A percentile compares a stretch with the other conserved stretches of the same genome.
Evolutionary conservation across 768 basidiomycete species (phyloP).

Genomic region (Mycena crocata): DNA sequence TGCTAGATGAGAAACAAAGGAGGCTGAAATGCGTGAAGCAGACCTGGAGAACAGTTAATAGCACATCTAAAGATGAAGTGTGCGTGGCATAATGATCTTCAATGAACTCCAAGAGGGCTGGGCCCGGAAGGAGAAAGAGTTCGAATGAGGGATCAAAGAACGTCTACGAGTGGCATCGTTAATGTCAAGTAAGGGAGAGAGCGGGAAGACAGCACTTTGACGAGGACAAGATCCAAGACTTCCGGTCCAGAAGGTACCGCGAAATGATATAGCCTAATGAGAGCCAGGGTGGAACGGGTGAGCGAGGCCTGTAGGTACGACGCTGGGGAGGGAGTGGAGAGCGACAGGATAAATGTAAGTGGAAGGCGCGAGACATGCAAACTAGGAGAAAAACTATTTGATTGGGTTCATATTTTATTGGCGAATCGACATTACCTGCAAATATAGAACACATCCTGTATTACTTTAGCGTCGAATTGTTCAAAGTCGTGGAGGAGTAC

Average conservation of each 20-base stretch:
- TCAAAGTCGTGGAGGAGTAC: conserved; percentile 82
- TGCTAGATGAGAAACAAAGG: not conserved
- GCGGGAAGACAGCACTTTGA: conserved; percentile 54
- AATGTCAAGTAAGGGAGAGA: not conserved
- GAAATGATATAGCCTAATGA: conserved; percentile 66
- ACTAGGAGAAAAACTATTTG: conserved; percentile 51
- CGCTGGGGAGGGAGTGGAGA: conserved; percentile 66
- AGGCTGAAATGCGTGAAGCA: conserved; percentile 16
- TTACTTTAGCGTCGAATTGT: conserved; percentile 68
- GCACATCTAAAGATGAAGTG: conserved; percentile 65
- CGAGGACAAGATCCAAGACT: conserved; percentile 65
- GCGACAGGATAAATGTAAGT: conserved; percentile 70
- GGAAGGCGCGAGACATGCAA: conserved; percentile 65
- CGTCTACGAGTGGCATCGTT: conserved; percentile 50
- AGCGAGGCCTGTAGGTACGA: conserved; percentile 72
- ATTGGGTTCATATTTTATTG: not conserved
- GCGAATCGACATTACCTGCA: conserved; percentile 64
- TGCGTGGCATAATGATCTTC: conserved; percentile 68
- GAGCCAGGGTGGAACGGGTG: conserved; percentile 67
- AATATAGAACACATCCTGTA: conserved; percentile 79
- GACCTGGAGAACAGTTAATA: conserved; percentile 74
- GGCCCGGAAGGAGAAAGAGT: conserved; percentile 72
- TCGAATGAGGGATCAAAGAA: conserved; percentile 76
- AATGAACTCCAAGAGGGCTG: conserved; percentile 64
- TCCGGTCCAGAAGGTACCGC: conserved; percentile 59